phyloP scores from a whole-genome alignment of 1,284 basidiomycete species.

The Tylopilus sp. region DNA sequence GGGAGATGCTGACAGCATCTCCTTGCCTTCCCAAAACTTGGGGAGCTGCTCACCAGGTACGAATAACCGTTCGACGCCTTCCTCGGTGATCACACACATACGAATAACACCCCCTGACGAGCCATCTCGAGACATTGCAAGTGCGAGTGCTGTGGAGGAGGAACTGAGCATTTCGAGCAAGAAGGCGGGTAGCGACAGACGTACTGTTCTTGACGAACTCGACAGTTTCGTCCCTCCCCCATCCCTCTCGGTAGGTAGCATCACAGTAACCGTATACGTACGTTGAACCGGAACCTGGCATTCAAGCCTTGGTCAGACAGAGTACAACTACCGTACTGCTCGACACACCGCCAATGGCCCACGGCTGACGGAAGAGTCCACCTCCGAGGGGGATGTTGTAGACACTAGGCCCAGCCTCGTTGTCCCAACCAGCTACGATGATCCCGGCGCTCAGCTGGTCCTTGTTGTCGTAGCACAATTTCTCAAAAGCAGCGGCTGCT shows the following conservation, averaged over 20 bases:
- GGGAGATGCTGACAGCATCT: constrained; percentile 49
- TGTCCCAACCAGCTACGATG: constrained; percentile 98
- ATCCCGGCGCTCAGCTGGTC: constrained; percentile 88
- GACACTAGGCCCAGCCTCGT: constrained; percentile 87
- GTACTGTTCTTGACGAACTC: constrained; percentile 95
- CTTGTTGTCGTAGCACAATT: constrained; percentile 94
- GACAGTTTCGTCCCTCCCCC: constrained; percentile 87
- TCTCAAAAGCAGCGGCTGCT: constrained; percentile 85
- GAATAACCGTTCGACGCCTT: constrained; percentile 88
- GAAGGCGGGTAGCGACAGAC: constrained; percentile 33
- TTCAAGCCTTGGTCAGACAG: constrained; percentile 2
- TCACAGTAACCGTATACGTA: constrained; percentile 99
- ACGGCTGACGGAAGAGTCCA: constrained; percentile 90
- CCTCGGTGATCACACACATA: constrained; percentile 94
- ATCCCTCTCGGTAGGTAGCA: constrained; percentile 95
- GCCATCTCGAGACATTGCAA: constrained; percentile 98
- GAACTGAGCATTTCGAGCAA: constrained; percentile 7
- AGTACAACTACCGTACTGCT: not conserved
- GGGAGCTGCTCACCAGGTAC: constrained; percentile 92
- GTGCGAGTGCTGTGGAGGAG: constrained; percentile 66
- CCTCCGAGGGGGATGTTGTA: constrained; percentile 96
- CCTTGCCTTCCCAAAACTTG: constrained; percentile 80
- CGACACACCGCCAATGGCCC: constrained; percentile 87
- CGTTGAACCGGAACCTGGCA: constrained; percentile 86
- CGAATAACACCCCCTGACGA: constrained; percentile 97